phyloP scores from a whole-genome alignment of 2,329 filamentous ascomycete species.

The Cercospora sp. region DNA sequence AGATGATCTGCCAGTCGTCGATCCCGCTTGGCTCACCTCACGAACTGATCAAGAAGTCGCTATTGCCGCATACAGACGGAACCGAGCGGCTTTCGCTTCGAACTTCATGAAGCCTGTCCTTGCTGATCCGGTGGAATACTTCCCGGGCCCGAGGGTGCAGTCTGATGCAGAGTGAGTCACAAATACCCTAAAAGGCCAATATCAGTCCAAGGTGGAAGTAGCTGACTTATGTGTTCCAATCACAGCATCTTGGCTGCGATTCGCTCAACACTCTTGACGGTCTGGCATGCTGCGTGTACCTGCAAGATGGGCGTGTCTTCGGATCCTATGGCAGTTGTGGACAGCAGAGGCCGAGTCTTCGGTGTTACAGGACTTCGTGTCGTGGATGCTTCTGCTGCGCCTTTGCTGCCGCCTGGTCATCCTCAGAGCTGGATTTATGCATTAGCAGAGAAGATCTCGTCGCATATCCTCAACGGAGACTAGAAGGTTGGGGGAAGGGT shows the following conservation, averaged over 20 bases:
- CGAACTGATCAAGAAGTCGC: conserved; percentile 28
- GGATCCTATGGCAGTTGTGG: conserved; percentile 53
- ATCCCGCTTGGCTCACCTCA: conserved; percentile 40
- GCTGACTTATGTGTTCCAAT: not conserved
- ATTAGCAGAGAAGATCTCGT: conserved; percentile 18
- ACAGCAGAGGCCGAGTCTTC: conserved; percentile 35
- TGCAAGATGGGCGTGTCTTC: conserved; percentile 46
- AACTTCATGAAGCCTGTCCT: conserved; percentile 24
- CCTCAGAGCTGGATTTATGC: conserved; percentile 14
- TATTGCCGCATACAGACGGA: conserved; percentile 37
- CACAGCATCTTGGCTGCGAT: conserved; percentile 14
- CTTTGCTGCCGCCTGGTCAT: conserved; percentile 16
- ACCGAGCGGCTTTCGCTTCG: conserved; percentile 26
- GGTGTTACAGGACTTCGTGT: conserved; percentile 22
- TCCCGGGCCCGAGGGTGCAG: conserved; percentile 18
- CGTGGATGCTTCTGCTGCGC: conserved; percentile 10
- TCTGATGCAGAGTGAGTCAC: not conserved
- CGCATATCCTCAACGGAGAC: conserved; percentile 10
- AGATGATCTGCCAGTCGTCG: conserved; percentile 35
- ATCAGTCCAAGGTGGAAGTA: not conserved
- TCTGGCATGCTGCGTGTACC: conserved; percentile 48
- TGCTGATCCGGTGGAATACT: conserved; percentile 18
- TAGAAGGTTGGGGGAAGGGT: too few species aligned
- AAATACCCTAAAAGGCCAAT: not conserved
- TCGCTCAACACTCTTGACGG: conserved; percentile 1